Evolutionary conservation across 2,329 filamentous ascomycete species (phyloP), one percentile per base, ranked within the genome.

Genomic region (Trichoderma citrinoviride): DNA sequence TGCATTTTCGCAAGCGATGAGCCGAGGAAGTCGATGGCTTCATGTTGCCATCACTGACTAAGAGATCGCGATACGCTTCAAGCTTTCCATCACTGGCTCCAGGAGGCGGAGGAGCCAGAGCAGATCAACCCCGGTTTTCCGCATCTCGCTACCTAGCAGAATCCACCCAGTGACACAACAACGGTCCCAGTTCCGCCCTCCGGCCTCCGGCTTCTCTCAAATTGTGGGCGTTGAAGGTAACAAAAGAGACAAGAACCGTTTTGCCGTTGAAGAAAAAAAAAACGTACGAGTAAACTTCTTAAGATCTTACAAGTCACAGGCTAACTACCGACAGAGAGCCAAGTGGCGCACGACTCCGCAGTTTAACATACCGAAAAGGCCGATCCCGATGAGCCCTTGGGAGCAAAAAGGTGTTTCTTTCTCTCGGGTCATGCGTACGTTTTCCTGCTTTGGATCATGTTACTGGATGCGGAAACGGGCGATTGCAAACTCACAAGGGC

Each of bases 401-500:
- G 23, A 27, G 33, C 25, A n/a, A n/a, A n/a, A n/a, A n/a, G n/a
- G n/a, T n/a, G 21, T 17, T 54, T 53, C 25, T 37, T 7, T 47
- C 33, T 47, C 55, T 17, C 6, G 49, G 60, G 60, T 62, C 60
- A 62, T 62, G 60, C 47, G 60, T 62, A 37, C 37, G 33, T 33
- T 33, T 33, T 12, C 7, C 27, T 29, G 27, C 27, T 29, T 7
- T 29, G 27, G 27, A 7, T 29, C 27, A 29, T 55, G 8, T 15
- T 27, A 56, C 54, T 57, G 6, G 29, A 33, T 8, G 29, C 29
- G 29, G 29, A 33, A 7, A 33, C 29, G 33, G n/a, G 12, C 33
- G n/a, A 8, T 61, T 61, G 58, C 25, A 23, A 53, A 61, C 25
- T 19, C 46, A 4, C 40, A n/a, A 14, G 33, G 8, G 57, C n/a